Evolutionary conservation across 2,329 filamentous ascomycete genomes (phyloP).

Genomic region (Lasiodiplodia gonubiensis): DNA sequence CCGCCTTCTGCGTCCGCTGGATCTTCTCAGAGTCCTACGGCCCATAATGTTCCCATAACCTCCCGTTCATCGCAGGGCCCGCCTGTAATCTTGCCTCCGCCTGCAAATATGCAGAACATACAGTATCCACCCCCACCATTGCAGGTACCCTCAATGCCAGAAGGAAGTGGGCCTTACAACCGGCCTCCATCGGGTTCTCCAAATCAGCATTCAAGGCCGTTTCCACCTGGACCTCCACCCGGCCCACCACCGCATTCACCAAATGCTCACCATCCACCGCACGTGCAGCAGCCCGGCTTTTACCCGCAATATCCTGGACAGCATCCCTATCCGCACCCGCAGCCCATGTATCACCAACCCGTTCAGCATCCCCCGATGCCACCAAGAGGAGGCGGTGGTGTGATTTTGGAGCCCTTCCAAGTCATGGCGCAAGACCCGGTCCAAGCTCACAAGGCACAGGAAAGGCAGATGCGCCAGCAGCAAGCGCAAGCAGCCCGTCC

Average conservation of each 20-base stretch:
- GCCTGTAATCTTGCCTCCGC: slow-evolving; percentile 38
- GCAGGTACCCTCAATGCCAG: slow-evolving; percentile 34
- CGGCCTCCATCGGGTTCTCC: slow-evolving; percentile 35
- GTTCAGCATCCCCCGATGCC: slow-evolving; percentile 38
- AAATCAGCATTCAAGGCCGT: slow-evolving; percentile 37
- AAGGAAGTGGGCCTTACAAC: slow-evolving; percentile 37
- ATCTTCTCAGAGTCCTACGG: slow-evolving; percentile 35
- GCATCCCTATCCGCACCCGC: slow-evolving; percentile 38
- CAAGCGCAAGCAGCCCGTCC: slow-evolving; percentile 24
- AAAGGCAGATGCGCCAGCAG: slow-evolving; percentile 35
- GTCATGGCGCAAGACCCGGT: slow-evolving; percentile 52
- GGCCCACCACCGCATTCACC: slow-evolving; percentile 40
- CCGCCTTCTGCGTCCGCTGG: not conserved
- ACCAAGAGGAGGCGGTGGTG: slow-evolving; percentile 39
- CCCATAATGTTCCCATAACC: slow-evolving; percentile 11
- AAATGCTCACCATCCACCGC: slow-evolving; percentile 38
- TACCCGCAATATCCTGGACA: slow-evolving; percentile 41
- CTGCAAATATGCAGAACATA: slow-evolving; percentile 46
- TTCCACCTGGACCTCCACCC: slow-evolving; percentile 35
- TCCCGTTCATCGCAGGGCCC: slow-evolving; percentile 15
- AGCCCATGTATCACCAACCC: slow-evolving; percentile 44
- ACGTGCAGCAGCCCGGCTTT: slow-evolving; percentile 41
- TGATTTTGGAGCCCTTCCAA: slow-evolving; percentile 56
- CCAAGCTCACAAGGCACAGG: slow-evolving; percentile 43
- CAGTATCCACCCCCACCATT: slow-evolving; percentile 36